Conservation (phyloP, 2,329 filamentous ascomycete species). For the Cryphonectria naterciae region DNA sequence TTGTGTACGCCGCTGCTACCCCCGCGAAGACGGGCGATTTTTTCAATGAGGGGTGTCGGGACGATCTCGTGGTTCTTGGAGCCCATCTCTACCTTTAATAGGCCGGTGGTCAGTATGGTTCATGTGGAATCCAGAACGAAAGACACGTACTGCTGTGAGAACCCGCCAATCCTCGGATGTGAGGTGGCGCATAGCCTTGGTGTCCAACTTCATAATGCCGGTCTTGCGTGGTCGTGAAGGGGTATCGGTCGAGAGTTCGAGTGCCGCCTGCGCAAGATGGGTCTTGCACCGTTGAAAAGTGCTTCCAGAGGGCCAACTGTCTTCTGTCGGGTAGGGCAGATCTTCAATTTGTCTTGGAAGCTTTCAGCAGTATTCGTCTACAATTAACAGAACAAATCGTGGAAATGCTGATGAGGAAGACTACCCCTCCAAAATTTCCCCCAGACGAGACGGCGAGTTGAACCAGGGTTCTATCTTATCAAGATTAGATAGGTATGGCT, state of each 20-base stretch:
- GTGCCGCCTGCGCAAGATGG: background rate
- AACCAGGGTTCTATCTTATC: conserved; percentile 27
- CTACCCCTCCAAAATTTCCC: conserved; percentile 26
- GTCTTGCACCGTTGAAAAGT: background rate
- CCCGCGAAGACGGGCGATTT: conserved; percentile 79
- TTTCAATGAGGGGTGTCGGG: conserved; percentile 84
- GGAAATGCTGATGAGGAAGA: background rate
- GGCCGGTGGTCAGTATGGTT: conserved; percentile 40
- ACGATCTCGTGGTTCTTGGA: conserved; percentile 98
- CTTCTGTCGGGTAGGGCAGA: background rate
- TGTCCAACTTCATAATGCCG: conserved; percentile 85
- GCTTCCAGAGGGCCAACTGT: background rate
- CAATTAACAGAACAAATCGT: background rate
- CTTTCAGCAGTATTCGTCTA: background rate
- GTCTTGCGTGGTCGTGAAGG: background rate
- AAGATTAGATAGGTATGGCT: conserved; percentile 25
- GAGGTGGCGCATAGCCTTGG: conserved; percentile 90
- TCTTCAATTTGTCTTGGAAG: background rate
- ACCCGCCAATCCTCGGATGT: conserved; percentile 93
- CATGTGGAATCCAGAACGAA: conserved; percentile 30
- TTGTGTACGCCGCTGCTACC: conserved; percentile 79
- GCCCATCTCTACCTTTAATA: conserved; percentile 80
- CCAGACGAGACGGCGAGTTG: conserved; percentile 9
- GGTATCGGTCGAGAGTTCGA: background rate
- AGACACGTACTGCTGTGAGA: conserved; percentile 75